Evolutionary conservation across 192 early-diverging fungal genomes (phyloP), one percentile per base, ranked within the genome.

Genomic region (Backusella macrospora): DNA sequence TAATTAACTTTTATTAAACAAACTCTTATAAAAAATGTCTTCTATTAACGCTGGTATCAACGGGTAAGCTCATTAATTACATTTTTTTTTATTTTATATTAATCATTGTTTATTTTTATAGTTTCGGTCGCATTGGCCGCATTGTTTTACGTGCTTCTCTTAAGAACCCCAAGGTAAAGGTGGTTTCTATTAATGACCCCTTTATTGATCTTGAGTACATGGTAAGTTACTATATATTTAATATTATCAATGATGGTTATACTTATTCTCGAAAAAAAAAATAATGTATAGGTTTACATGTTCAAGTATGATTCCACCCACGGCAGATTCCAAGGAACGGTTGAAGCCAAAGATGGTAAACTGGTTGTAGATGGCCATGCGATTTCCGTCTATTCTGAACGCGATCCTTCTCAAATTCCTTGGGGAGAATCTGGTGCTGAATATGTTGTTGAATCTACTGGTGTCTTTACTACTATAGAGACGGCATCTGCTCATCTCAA

Each of bases 271-370:
- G 4, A 0, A 6, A 16, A 15, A 6, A 21, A 39, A 39, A 21
- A 40, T n/a, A 34, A 34, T 34, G 29, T 34, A 39, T 70, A 70
- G 68, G 68, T 90, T 80, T 98, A 96, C 90, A 84, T 96, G 80
- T 85, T 96, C 78, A 95, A 97, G 89, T 99, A 96, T 85, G 97
- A 99, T 90, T 99, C 97, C 47, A 97, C 96, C 78, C 97, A 99
- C 88, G 97, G 97, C 45, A 89, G 90, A 72, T 94, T 90, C 91
- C 92, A 93, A 83, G 95, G 93, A 65, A 84, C 86, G 38, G 91
- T 95, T 74, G 82, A 85, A 75, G 74, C 82, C 78, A 87, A 92
- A 83, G 87, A 92, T 80, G 93, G 91, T 74, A 93, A 93, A 87
- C 87, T 99, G 14, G 70, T 95, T 72, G 90, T 99, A 62, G 92